Evolutionary conservation across 768 basidiomycete genomes (phyloP), one percentile per base, ranked within the genome.

Genomic region (Cyclocybe aegerita): DNA sequence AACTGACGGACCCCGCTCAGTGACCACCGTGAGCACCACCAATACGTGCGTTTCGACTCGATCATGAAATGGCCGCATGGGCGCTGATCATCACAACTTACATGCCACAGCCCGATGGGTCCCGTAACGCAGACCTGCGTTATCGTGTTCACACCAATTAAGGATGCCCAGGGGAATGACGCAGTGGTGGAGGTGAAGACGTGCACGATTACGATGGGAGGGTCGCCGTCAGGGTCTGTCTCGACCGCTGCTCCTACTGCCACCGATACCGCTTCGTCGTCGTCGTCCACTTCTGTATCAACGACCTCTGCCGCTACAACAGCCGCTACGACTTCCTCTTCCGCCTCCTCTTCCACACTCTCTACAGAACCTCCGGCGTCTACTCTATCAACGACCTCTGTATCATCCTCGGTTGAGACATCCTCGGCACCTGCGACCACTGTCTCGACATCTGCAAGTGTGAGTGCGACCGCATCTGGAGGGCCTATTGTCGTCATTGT

Each of bases 41-140:
- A 61, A 74, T 58, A 78, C 75, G 81, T 83, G 67, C 65, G 80
- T 57, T 49, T n/a, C 33, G 54, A 23, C 17, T 41, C 43, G 4
- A 37, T 45, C 36, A 29, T n/a, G 39, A 44, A 23, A 5, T 31
- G 23, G 23, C 23, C 4, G 23, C 23, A 23, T 3, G 23, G 23
- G 23, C 23, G 1, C 23, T 35, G 34, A 10, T 14, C 57, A 48
- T 57, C 32, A 58, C 53, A 41, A 31, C 53, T 43, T 56, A 46
- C 56, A 44, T 60, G 30, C 44, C 23, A n/a, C 53, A 84, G 83
- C 46, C 49, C 73, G 39, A 68, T 73, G 49, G 84, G 85, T 12
- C 63, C 66, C 29, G 67, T 82, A 64, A 79, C 71, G 37, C 72
- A 82, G 68, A 82, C 75, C n/a, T 88, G 86, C 61, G 70, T 76